These are phyloP conservation scores for Cairneyella variabilis DNA, from an alignment of 495 filamentous ascomycete species.

Conservation along the genomic window DNA sequence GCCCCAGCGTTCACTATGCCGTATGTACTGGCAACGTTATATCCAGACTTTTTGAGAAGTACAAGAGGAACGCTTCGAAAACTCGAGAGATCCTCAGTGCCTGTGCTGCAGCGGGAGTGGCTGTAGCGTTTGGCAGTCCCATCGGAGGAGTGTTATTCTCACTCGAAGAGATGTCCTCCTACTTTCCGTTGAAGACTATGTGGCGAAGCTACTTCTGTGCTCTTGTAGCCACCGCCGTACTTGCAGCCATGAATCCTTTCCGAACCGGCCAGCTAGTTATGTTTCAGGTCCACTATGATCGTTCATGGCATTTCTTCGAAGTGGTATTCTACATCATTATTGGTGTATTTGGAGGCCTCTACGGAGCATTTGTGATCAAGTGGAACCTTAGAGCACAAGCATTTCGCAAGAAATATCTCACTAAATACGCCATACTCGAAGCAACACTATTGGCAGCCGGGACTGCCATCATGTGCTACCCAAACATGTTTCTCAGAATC, in stretches of 20 bases:
- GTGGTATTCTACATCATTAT: conserved; percentile 87
- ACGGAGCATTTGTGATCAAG: conserved; percentile 96
- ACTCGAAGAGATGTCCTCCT: conserved; percentile 96
- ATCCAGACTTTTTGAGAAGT: conserved; percentile 87
- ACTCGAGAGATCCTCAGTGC: conserved; percentile 93
- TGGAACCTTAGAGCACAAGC: conserved; percentile 92
- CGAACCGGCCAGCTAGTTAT: conserved; percentile 98
- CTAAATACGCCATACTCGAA: conserved; percentile 82
- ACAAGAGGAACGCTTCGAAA: conserved; percentile 88
- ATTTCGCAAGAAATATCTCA: conserved; percentile 92
- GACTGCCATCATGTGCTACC: conserved; percentile 91
- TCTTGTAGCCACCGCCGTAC: conserved; percentile 87
- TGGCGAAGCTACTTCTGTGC: conserved; percentile 99
- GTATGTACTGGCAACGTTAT: conserved; percentile 98
- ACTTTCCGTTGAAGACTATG: conserved; percentile 96
- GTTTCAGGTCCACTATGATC: conserved; percentile 97
- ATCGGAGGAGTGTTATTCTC: conserved; percentile 97
- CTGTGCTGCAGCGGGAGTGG: conserved; percentile 91
- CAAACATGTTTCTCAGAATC: conserved; percentile 91
- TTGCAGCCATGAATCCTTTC: conserved; percentile 97
- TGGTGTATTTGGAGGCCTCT: conserved; percentile 90
- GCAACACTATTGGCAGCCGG: conserved; percentile 75
- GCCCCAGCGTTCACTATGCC: conserved; percentile 95
- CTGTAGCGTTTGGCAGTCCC: conserved; percentile 94
- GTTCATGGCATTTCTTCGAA: conserved; percentile 97